Base-by-base conservation (phyloP, 2,329 filamentous ascomycete species). In the Cryphonectria radicalis region DNA sequence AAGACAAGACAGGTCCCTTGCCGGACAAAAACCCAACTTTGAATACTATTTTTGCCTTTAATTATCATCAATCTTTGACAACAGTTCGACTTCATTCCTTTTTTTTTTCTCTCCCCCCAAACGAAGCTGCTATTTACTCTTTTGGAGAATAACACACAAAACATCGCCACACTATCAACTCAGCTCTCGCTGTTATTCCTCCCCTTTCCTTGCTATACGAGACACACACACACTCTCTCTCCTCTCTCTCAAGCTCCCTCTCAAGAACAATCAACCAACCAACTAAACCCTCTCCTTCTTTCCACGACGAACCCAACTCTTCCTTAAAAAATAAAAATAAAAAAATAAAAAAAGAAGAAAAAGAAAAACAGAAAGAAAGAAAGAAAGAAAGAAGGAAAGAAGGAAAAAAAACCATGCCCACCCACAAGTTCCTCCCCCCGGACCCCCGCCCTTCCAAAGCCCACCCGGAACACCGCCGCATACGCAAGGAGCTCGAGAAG, bases 401-500 rank as follows among this genome's bases (percentile, higher is more conserved):
- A 53, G 25, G 3, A 46, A 4, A 22, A 46, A 19, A 6, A 46
- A 5, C 43, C 17, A 74, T 74, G 68, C 72, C 66, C 19, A 53
- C 59, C 50, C 63, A 43, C 14, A 63, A 64, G 10, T 63, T 73
- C 70, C 64, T 77, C 63, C 74, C 77, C 2, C 76, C 76, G 1
- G 78, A 80, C 46, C 75, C 77, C 0, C 75, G 81, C 3, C 81
- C 83, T 5, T 81, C 79, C n/a, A 78, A 77, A 25, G 81, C 81
- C 1, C 78, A 84, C 70, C 79, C 80, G 0, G 77, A 82, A n/a
- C 76, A 79, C 65, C 80, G 82, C 19, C 72, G 75, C 25, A 35
- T 50, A 35, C 79, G 81, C 72, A 83, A 85, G 69, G 72, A 80
- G 43, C 72, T 83, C 63, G 82, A 84, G 70, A 81, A 82, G 74